Percentiles rank a stretch among this genome's conserved stretches.
These are phyloP conservation scores for Eucalyptus erythrocorys DNA, from an alignment of 345 rosid genomes.

Conservation along the genomic window DNA sequence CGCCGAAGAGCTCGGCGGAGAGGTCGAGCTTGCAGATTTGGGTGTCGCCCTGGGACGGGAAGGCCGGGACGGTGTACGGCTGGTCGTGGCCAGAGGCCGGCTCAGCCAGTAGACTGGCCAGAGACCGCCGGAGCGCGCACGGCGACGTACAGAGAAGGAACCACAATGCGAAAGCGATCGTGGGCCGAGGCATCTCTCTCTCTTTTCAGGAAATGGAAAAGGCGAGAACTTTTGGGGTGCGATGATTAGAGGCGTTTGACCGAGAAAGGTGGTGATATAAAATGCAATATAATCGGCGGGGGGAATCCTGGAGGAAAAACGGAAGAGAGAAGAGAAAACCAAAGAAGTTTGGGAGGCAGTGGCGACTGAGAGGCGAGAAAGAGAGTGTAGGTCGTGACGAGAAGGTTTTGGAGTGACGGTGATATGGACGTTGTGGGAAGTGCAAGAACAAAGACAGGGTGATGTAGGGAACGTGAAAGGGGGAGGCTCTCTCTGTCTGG, in stretches of 20 bases:
- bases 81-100: conserved; percentile 36
- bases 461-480: background rate
- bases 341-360: background rate
- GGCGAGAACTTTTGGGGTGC: background rate
- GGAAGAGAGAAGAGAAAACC: background rate
- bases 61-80: conserved; percentile 80
- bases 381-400: background rate
- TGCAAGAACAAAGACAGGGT: background rate
- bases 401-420: background rate
- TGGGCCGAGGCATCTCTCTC: conserved; percentile 5
- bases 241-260: background rate
- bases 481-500: background rate
- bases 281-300: background rate
- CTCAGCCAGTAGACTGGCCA: conserved; percentile 43
- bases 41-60: conserved; percentile 57
- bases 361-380: background rate
- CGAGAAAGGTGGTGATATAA: background rate
- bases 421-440: background rate
- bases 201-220: background rate
- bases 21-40: conserved; percentile 81
- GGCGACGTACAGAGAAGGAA: conserved; percentile 1
- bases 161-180: background rate
- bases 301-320: background rate
- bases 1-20: conserved; percentile 94
- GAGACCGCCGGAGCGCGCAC: background rate